phyloP scores from a whole-genome alignment of 192 early-diverging fungal species.

The Mortierella antarctica region DNA sequence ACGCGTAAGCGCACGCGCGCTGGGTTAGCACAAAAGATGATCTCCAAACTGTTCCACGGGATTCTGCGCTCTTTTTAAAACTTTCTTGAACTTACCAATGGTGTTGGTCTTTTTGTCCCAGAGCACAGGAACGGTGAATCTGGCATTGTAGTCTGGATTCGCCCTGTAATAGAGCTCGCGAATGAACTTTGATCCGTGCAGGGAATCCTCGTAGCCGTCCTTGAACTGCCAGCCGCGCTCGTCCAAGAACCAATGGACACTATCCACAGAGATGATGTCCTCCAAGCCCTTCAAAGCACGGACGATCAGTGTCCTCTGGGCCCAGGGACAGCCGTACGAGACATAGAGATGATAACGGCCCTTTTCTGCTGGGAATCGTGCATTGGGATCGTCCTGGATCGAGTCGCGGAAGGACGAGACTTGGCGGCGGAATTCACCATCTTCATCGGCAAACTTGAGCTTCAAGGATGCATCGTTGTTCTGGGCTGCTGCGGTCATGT shows the following conservation, averaged over 20 bases:
- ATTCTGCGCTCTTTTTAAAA: too few species aligned
- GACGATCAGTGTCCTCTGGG: constrained; percentile 89
- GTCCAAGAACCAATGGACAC: constrained; percentile 84
- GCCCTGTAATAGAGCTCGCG: constrained; percentile 95
- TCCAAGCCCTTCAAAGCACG: constrained; percentile 91
- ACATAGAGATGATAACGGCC: constrained; percentile 45
- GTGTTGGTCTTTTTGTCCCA: constrained; percentile 96
- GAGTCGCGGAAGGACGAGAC: constrained; percentile 75
- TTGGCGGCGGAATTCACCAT: constrained; percentile 86
- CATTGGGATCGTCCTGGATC: constrained; percentile 63
- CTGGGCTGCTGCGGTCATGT: too few species aligned
- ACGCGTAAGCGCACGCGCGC: neutral
- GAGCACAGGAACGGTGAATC: constrained; percentile 94
- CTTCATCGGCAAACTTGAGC: constrained; percentile 71
- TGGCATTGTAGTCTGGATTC: constrained; percentile 74
- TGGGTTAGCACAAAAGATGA: neutral
- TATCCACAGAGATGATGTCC: constrained; percentile 83
- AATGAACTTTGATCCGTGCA: constrained; percentile 80
- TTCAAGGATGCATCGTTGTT: too few species aligned
- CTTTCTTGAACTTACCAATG: constrained; percentile 66
- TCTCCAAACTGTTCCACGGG: too few species aligned
- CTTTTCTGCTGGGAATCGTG: constrained; percentile 78
- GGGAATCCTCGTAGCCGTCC: constrained; percentile 75
- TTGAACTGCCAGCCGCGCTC: constrained; percentile 87
- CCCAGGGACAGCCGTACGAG: constrained; percentile 60